Evolutionary conservation across 345 rosid genomes (phyloP).

Genomic region (Stellera chamaejasme): DNA sequence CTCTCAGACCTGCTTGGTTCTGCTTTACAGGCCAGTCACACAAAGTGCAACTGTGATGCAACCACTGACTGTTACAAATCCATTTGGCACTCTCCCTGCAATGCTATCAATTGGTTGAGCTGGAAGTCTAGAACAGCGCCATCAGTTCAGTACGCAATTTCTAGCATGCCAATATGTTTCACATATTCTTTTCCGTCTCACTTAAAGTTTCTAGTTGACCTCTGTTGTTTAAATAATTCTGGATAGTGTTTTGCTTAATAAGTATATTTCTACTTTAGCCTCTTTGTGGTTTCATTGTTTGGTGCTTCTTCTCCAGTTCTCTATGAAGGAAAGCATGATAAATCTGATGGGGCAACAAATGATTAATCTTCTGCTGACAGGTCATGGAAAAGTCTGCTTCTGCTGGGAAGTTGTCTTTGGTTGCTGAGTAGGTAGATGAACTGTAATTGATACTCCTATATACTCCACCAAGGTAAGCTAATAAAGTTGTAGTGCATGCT

Average conservation of each 20-base stretch:
- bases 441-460: too few relatives aligned
- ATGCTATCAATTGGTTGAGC: conserved; percentile 77
- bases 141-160: conserved; percentile 82
- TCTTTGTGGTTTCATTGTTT: neutral
- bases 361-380: conserved; percentile 25
- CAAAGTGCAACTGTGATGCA: conserved; percentile 42
- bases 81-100: conserved; percentile 90
- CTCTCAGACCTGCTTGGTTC: neutral
- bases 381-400: conserved; percentile 76
- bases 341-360: neutral
- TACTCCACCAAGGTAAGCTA: too few relatives aligned
- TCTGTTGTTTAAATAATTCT: neutral
- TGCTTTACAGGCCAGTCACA: conserved; percentile 41
- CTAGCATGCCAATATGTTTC: conserved; percentile 66
- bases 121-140: conserved; percentile 68
- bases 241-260: neutral
- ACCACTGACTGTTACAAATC: conserved; percentile 49
- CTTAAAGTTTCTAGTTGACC: neutral
- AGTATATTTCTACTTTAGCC: neutral
- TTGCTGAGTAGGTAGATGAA: too few relatives aligned
- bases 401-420: too few relatives aligned
- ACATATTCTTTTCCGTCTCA: conserved; percentile 4
- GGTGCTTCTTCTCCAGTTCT: conserved; percentile 1
- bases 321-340: neutral
- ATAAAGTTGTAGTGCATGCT: too few relatives aligned